phyloP scores from a whole-genome alignment of 2,329 filamentous ascomycete species.

The Cordyceps cateniannulata region DNA sequence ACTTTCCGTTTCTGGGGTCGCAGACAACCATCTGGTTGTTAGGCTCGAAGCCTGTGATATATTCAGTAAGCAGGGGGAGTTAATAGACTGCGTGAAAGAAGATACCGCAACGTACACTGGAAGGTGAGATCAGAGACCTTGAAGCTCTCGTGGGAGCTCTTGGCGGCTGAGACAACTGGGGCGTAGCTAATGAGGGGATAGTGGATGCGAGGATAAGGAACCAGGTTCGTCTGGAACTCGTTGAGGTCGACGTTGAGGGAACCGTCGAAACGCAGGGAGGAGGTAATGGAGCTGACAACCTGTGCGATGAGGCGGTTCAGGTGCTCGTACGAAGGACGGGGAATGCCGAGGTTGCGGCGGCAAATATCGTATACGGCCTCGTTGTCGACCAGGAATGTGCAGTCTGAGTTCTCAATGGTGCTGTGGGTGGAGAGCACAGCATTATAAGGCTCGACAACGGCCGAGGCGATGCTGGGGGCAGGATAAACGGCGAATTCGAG shows the following conservation, averaged over 20 bases:
- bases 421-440: slow-evolving; percentile 67
- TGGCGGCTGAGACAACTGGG: slow-evolving; percentile 63
- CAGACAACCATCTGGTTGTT: slow-evolving; percentile 77
- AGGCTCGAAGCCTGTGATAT: slow-evolving; percentile 58
- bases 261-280: slow-evolving; percentile 65
- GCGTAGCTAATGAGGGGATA: slow-evolving; percentile 69
- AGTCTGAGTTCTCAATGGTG: slow-evolving; percentile 73
- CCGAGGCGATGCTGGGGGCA: slow-evolving; percentile 61
- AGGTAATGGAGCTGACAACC: slow-evolving; percentile 69
- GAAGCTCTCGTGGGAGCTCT: slow-evolving; percentile 82
- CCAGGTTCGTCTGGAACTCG: slow-evolving; percentile 73
- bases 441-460: slow-evolving; percentile 69
- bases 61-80: slow-evolving; percentile 20
- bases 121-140: slow-evolving; percentile 73
- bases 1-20: slow-evolving; percentile 67
- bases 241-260: slow-evolving; percentile 68
- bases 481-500: slow-evolving; percentile 70
- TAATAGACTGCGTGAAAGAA: not conserved
- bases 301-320: slow-evolving; percentile 68
- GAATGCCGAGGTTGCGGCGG: slow-evolving; percentile 63
- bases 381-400: slow-evolving; percentile 71
- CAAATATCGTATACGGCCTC: slow-evolving; percentile 72
- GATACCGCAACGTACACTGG: slow-evolving; percentile 50
- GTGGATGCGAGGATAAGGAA: slow-evolving; percentile 68
- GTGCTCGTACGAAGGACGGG: slow-evolving; percentile 63